Base-by-base conservation (phyloP, 2,329 filamentous ascomycete genomes). In the Cytospora mali region DNA sequence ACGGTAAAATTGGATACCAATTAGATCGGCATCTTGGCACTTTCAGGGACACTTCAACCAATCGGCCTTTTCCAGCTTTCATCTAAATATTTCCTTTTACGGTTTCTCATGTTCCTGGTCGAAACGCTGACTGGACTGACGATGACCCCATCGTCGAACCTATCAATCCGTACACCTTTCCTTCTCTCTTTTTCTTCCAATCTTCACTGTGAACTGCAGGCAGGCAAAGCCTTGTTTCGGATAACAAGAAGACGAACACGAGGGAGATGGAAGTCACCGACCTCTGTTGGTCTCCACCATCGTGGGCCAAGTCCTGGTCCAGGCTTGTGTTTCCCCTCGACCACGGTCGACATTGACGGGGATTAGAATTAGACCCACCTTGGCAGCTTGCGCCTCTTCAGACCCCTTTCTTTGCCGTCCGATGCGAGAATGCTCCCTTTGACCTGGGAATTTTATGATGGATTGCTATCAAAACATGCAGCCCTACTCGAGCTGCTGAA, bases 351-450 rank as follows among this genome's bases (percentile, higher is more conserved):
- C 62, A 31, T 31, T 48, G 57, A 50, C 62, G 28, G 49, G 56
- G 28, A 52, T 55, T 57, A 42, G 28, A 39, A 33, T 49, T 54
- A 53, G 59, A 57, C 52, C 52, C 58, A 54, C 62, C 51, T 35
- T 27, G 49, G 60, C 62, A 62, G 59, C 53, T 61, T 61, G 62
- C 58, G 58, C 62, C 53, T 60, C 62, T 46, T 31, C 27, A 31
- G 51, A 25, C 59, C 51, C 55, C 59, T 58, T 64, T 58, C 55
- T 46, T 62, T 27, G 28, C 52, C 21, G 25, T 23, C 5, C 16
- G 53, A n/a, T n/a, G 58, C 49, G 56, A 33, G 33, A 29, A 49
- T n/a, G 57, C 57, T 31, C 49, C 57, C 33, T 33, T 60, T 42
- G 33, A 50, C 50, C 16, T 58, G 14, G 21, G 55, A 57, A 16